A percentile compares a stretch with the other conserved stretches of the same genome.
Evolutionary conservation across 2,329 filamentous ascomycete genomes (phyloP).

Genomic region (Cercospora nicotianae): DNA sequence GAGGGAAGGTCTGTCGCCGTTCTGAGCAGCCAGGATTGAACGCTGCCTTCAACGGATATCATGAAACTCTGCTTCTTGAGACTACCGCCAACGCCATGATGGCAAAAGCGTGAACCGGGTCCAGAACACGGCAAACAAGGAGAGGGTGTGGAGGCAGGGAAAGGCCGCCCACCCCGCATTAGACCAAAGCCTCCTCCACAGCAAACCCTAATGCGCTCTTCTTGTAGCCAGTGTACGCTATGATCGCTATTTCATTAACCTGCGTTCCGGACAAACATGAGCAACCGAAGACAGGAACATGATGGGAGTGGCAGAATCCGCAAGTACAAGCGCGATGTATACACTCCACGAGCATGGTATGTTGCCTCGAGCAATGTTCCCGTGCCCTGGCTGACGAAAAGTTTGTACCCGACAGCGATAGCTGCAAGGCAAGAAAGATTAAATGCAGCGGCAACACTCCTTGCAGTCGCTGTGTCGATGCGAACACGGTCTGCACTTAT

Average conservation of each 20-base stretch:
- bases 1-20: background rate
- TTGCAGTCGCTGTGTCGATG: background rate
- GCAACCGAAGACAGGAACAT: background rate
- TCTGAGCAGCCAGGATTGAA: background rate
- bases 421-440: background rate
- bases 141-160: background rate
- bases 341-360: background rate
- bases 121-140: background rate
- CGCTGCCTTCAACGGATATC: background rate
- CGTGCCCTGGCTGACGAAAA: background rate
- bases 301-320: background rate
- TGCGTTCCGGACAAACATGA: background rate
- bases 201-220: background rate
- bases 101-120: background rate
- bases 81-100: background rate
- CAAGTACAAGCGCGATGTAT: background rate
- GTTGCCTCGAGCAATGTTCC: background rate
- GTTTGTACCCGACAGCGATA: background rate
- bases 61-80: background rate
- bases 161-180: background rate
- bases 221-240: background rate
- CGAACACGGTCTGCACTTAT: background rate
- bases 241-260: background rate
- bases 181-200: background rate
- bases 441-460: background rate